These are phyloP conservation scores for Ilex asprella DNA, from an alignment of 257 asterid genomes.

Conservation along the genomic window DNA sequence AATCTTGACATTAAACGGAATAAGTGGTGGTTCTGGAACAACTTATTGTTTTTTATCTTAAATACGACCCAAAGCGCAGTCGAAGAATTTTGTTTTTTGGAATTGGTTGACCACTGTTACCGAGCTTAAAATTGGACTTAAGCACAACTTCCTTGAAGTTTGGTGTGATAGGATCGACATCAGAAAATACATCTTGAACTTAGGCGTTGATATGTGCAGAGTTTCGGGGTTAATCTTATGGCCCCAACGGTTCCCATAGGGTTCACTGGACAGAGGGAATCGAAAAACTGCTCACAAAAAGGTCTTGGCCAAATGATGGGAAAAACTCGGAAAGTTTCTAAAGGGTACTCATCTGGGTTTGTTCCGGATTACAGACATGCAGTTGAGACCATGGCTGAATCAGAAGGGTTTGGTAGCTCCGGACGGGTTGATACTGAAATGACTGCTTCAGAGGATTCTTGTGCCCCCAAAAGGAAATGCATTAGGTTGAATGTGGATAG, in stretches of 20 bases:
- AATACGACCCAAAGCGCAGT: neutral
- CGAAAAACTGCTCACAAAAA: slow-evolving; percentile 23
- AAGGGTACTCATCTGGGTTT: slow-evolving; percentile 42
- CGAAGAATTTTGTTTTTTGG: neutral
- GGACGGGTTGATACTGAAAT: slow-evolving; percentile 38
- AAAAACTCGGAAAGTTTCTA: slow-evolving; percentile 56
- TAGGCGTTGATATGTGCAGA: slow-evolving; percentile 36
- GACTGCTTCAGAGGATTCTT: slow-evolving; percentile 35
- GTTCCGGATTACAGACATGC: slow-evolving; percentile 61
- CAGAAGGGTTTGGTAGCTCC: slow-evolving; percentile 52
- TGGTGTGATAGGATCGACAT: neutral
- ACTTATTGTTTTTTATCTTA: neutral
- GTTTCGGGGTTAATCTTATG: slow-evolving; percentile 37
- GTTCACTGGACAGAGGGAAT: slow-evolving; percentile 44
- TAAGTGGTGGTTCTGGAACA: neutral
- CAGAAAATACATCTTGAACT: slow-evolving; percentile 18
- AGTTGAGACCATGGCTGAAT: slow-evolving; percentile 62
- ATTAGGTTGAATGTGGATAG: slow-evolving; percentile 34
- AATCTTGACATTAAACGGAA: neutral
- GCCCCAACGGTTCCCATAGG: slow-evolving; percentile 61
- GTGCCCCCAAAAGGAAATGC: slow-evolving; percentile 26
- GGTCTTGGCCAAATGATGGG: slow-evolving; percentile 44
- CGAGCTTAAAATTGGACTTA: neutral
- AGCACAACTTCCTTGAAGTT: neutral
- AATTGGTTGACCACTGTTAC: neutral